These are phyloP conservation scores for Torulaspora maleeae DNA, from an alignment of 805 yeast genomes.

Conservation along the genomic window DNA sequence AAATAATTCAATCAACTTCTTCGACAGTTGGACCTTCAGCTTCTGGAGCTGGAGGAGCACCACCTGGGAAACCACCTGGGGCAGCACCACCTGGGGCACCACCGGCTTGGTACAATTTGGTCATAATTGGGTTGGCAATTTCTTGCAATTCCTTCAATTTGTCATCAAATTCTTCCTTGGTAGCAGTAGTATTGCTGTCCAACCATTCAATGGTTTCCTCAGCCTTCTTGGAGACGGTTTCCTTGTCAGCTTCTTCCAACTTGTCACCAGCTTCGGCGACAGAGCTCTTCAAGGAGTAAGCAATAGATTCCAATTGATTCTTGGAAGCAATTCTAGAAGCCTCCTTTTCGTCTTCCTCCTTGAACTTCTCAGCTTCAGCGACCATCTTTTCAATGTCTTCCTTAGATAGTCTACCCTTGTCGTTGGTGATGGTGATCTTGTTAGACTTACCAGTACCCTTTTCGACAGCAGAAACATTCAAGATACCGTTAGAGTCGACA, in stretches of 20 bases:
- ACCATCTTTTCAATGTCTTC: constrained; percentile 98
- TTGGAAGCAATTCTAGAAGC: constrained; percentile 87
- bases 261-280: constrained; percentile 76
- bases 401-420: constrained; percentile 97
- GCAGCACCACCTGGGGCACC: constrained; percentile 76
- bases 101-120: constrained; percentile 87
- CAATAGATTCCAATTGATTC: constrained; percentile 94
- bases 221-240: constrained; percentile 74
- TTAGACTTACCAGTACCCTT: constrained; percentile 98
- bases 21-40: constrained; percentile 73
- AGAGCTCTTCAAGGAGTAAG: constrained; percentile 88
- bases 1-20: constrained; percentile 59
- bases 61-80: constrained; percentile 59
- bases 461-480: constrained; percentile 95
- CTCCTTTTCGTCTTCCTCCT: constrained; percentile 95
- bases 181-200: constrained; percentile 86
- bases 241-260: constrained; percentile 66
- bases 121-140: constrained; percentile 93
- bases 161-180: constrained; percentile 88
- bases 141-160: constrained; percentile 96
- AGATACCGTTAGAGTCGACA: constrained; percentile 95
- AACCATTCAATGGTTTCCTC: constrained; percentile 86
- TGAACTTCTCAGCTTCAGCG: constrained; percentile 94
- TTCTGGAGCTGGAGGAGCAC: constrained; percentile 58
- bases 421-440: constrained; percentile 97